phyloP scores from a whole-genome alignment of 1,284 basidiomycete genomes.

The Melanopsichium pennsylvanicum region DNA sequence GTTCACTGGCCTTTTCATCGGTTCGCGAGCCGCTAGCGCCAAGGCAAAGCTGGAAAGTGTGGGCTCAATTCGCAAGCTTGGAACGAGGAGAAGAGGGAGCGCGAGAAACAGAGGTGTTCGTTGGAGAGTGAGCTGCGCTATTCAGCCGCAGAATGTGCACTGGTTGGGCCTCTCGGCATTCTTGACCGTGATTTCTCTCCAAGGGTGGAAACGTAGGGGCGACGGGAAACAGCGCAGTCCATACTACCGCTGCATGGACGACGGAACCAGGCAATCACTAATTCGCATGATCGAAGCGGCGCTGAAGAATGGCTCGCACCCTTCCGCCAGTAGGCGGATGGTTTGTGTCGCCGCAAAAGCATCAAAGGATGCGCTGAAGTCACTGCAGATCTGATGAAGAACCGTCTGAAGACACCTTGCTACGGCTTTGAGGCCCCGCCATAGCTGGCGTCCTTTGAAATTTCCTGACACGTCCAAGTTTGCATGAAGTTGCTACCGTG shows the following conservation, averaged over 20 bases:
- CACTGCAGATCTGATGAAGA: constrained; percentile 9
- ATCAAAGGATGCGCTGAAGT: constrained; percentile 12
- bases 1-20: constrained; percentile 30
- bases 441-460: too few species aligned
- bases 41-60: constrained; percentile 1
- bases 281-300: constrained; percentile 12
- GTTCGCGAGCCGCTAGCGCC: constrained; percentile 14
- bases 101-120: background rate
- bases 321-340: constrained; percentile 6
- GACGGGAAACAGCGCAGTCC: background rate
- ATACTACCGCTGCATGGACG: constrained; percentile 1
- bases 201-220: background rate
- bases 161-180: constrained; percentile 51
- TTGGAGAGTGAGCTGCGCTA: constrained; percentile 28
- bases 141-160: constrained; percentile 29
- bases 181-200: constrained; percentile 5
- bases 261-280: constrained; percentile 3
- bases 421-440: too few species aligned
- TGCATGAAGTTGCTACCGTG: too few species aligned
- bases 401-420: background rate
- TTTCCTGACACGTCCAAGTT: too few species aligned
- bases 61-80: background rate
- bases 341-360: constrained; percentile 2
- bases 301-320: background rate
- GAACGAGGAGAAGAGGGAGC: background rate